phyloP scores from a whole-genome alignment of 495 filamentous ascomycete genomes.

The Polyplosphaeria fusca region DNA sequence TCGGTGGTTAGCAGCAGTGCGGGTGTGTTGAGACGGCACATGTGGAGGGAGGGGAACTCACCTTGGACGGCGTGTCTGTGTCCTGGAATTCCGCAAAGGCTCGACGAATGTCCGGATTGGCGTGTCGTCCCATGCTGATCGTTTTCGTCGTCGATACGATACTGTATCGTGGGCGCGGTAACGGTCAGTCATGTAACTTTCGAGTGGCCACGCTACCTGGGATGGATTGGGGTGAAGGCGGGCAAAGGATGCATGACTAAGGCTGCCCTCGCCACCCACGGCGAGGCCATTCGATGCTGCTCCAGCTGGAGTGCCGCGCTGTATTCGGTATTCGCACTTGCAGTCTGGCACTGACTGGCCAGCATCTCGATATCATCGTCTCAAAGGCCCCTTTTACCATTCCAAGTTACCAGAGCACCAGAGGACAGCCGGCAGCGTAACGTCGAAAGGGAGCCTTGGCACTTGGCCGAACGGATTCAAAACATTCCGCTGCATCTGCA shows the following conservation, averaged over 20 bases:
- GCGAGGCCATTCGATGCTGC: too few species aligned
- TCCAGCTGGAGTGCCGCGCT: too few species aligned
- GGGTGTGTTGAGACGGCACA: background rate
- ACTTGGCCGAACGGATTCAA: too few species aligned
- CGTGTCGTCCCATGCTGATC: conserved; percentile 24
- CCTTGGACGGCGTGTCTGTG: conserved; percentile 37
- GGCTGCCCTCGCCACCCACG: background rate
- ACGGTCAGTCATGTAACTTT: conserved; percentile 25
- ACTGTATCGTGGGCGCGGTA: conserved; percentile 17
- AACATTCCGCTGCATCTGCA: too few species aligned
- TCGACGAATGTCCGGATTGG: conserved; percentile 39
- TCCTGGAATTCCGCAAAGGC: conserved; percentile 39
- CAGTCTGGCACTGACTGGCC: too few species aligned
- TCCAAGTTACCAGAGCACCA: too few species aligned
- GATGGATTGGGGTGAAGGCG: background rate
- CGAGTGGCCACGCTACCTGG: background rate
- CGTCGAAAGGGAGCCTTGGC: too few species aligned
- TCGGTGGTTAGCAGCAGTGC: conserved; percentile 5
- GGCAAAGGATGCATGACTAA: background rate
- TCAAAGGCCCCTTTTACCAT: too few species aligned
- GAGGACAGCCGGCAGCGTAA: too few species aligned
- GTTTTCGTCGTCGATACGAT: conserved; percentile 12
- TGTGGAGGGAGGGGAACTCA: conserved; percentile 7
- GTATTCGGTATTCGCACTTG: too few species aligned
- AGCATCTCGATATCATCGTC: too few species aligned